Evolutionary conservation across 768 basidiomycete genomes (phyloP).

Genomic region (Mycena rebaudengoi): DNA sequence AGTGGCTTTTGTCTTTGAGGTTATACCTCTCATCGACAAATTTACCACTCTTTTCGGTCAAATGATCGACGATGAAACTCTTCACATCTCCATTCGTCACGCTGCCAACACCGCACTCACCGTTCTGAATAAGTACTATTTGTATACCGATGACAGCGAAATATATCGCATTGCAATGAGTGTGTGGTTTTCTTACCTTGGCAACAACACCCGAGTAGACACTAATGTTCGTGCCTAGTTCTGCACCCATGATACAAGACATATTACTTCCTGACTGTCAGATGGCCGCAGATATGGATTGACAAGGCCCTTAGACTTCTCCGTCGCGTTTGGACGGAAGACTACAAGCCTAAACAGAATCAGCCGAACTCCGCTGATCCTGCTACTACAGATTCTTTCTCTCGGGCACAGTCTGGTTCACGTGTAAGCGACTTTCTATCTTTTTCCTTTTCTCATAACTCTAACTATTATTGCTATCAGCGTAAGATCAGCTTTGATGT

Average conservation of each 20-base stretch:
- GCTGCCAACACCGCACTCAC: conserved; percentile 6
- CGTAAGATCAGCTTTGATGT: conserved; percentile 3
- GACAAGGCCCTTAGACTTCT: conserved; percentile 6
- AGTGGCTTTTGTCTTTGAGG: conserved; percentile 6
- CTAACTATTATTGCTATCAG: not conserved
- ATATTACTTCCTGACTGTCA: conserved; percentile 2
- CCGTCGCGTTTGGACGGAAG: not conserved
- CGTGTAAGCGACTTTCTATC: conserved; percentile 4
- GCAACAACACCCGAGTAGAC: too few species aligned
- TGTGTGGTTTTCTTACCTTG: not conserved
- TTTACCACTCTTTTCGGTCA: conserved; percentile 1
- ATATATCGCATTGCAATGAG: conserved; percentile 8
- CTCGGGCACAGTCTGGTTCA: conserved; percentile 5
- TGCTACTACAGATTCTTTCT: not conserved
- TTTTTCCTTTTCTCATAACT: conserved; percentile 1
- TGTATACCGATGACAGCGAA: not conserved
- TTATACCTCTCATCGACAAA: conserved; percentile 11
- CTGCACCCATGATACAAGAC: conserved; percentile 1
- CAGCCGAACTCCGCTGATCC: not conserved
- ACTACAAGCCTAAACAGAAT: not conserved
- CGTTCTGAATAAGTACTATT: conserved; percentile 9
- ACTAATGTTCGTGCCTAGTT: not conserved
- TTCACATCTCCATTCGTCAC: conserved; percentile 5
- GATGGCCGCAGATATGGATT: conserved; percentile 1
- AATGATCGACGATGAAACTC: not conserved